A percentile compares a stretch with the other conserved stretches of the same genome.
These are phyloP conservation scores for Colletotrichum euphorbiae DNA, from an alignment of 2,329 filamentous ascomycete genomes.

Conservation along the genomic window DNA sequence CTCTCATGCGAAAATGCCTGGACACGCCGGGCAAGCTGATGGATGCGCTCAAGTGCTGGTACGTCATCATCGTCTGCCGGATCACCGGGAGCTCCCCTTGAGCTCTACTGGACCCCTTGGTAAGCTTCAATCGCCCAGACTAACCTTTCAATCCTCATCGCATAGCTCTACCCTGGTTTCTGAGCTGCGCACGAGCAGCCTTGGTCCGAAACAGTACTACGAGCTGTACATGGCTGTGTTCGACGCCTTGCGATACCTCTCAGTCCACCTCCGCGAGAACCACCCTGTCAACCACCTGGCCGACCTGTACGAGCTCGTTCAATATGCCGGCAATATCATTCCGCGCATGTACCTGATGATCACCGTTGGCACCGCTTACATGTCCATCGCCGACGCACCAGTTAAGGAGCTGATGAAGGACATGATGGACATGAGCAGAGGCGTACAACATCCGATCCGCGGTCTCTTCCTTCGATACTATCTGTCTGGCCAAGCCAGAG, in stretches of 20 bases:
- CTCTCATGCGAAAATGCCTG: conserved; percentile 96
- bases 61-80: conserved; percentile 53
- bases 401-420: conserved; percentile 99
- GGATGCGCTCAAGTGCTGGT: conserved; percentile 99
- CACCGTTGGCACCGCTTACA: conserved; percentile 98
- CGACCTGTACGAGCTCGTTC: conserved; percentile 96
- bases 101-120: conserved; percentile 18
- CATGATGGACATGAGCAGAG: conserved; percentile 99
- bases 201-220: conserved; percentile 99
- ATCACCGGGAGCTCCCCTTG: conserved; percentile 39
- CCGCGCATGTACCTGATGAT: conserved; percentile 98
- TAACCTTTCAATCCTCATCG: not conserved
- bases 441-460: conserved; percentile 95
- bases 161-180: conserved; percentile 94
- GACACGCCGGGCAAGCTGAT: conserved; percentile 98
- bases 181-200: conserved; percentile 95
- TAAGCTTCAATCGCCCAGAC: conserved; percentile 39
- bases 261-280: conserved; percentile 95
- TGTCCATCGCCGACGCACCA: conserved; percentile 97
- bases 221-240: conserved; percentile 99
- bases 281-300: conserved; percentile 98
- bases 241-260: conserved; percentile 95
- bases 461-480: conserved; percentile 97
- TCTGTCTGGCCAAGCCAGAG: conserved; percentile 91
- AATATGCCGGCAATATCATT: conserved; percentile 98